Evolutionary conservation across 306 rosid species (phyloP), one percentile per base, ranked within the genome.

Genomic region (Gastrolobium villosum): DNA sequence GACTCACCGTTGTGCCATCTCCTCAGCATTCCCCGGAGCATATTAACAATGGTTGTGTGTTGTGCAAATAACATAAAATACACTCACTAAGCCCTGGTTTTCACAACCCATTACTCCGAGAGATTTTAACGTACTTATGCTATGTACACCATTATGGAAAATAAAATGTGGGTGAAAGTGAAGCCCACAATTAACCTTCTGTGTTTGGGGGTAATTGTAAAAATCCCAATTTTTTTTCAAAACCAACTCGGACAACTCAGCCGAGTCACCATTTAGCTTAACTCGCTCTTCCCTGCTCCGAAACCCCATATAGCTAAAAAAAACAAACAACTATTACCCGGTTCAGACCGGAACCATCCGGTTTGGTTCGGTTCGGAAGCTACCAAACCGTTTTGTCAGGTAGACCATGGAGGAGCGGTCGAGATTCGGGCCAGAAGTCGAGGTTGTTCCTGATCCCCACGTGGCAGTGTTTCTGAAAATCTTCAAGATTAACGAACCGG

Each of bases 1-100:
- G 97, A 92, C 98, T 68, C 83, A 82, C 90, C 85, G 78, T 28
- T 74, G 20, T 86, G 97, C 97, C 98, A 85, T 91, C 97, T 86
- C 97, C 93, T 49, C 68, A 36, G 72, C 86, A 37, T 76, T 89
- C 91, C 69, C 78, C 90, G 90, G 81, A 80, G 83, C 85, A 56
- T 71, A 35, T 32, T 43, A 70, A 37, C 61, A 67, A 26, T 28
- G 14, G 4, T 30, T 72, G 26, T 70, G 37, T 39, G 1, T 5
- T 36, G 5, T 9, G 2, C 53, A 72, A 13, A 13, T 56, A 5
- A 41, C 65, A 72, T 11, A 14, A 55, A 56, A 34, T 53, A 44
- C 52, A 72, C 82, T 79, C 75, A 35, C 48, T 74, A 41, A 11
- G 45, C 65, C 30, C 48, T 41, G 1, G 11, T 20, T 67, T 28